phyloP scores from a whole-genome alignment of 2,329 filamentous ascomycete genomes.

The Stemphylium lycopersici region DNA sequence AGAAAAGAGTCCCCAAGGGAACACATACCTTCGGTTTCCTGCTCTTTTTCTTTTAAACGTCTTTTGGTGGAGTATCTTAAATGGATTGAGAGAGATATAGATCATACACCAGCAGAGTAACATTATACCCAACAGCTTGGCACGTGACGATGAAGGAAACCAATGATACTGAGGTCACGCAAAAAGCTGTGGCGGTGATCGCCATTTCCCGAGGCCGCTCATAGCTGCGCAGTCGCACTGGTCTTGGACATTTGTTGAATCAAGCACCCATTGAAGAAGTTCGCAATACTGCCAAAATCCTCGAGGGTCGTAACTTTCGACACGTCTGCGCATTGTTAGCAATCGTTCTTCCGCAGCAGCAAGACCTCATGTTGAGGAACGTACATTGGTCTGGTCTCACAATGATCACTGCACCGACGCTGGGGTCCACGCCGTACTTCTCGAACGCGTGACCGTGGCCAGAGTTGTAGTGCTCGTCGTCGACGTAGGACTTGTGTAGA shows the following conservation, averaged over 20 bases:
- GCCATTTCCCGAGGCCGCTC: not conserved
- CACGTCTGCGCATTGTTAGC: constrained; percentile 32
- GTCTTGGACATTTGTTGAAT: not conserved
- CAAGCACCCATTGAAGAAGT: constrained; percentile 33
- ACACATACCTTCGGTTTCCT: too few species aligned
- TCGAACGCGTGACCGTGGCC: constrained; percentile 65
- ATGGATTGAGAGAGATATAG: too few species aligned
- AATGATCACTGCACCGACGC: constrained; percentile 53
- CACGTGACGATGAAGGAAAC: too few species aligned
- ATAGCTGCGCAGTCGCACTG: not conserved
- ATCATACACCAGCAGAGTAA: not conserved
- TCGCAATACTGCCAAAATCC: constrained; percentile 24
- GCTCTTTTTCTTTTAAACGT: too few species aligned
- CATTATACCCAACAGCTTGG: too few species aligned
- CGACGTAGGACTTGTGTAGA: constrained; percentile 66
- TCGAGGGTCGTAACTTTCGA: constrained; percentile 33
- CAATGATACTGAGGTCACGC: too few species aligned
- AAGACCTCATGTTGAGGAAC: not conserved
- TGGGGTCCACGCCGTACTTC: constrained; percentile 57
- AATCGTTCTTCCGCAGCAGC: not conserved
- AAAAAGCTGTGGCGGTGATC: too few species aligned
- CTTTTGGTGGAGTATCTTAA: too few species aligned
- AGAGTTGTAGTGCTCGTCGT: constrained; percentile 61
- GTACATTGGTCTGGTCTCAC: constrained; percentile 63
- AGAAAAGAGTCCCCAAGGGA: too few species aligned